Evolutionary conservation across 305 asterid genomes (phyloP).

Genomic region (Salvia sclarea): DNA sequence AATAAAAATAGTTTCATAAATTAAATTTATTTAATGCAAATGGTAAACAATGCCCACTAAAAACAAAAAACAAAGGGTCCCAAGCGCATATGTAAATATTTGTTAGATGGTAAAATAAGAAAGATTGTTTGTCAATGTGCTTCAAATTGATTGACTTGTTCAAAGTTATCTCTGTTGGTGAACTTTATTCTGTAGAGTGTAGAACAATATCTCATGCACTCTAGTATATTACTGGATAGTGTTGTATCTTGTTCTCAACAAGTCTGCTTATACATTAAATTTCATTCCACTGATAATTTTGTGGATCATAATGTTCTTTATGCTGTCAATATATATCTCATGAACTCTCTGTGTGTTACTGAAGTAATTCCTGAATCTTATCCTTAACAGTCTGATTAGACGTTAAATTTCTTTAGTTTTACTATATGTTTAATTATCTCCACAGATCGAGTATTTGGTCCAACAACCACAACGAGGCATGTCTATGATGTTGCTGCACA

Average conservation of each 20-base stretch:
- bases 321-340: slow-evolving; percentile 16
- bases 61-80: too few relatives aligned
- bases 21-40: not conserved
- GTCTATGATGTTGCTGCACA: slow-evolving; percentile 98
- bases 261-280: slow-evolving; percentile 9
- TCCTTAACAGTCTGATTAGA: slow-evolving; percentile 13
- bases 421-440: slow-evolving; percentile 27
- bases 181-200: slow-evolving; percentile 12
- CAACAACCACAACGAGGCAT: slow-evolving; percentile 98
- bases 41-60: not conserved
- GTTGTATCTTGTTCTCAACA: slow-evolving; percentile 22
- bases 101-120: slow-evolving; percentile 1
- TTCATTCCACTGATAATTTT: slow-evolving; percentile 13
- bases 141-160: slow-evolving; percentile 1
- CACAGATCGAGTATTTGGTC: slow-evolving; percentile 99
- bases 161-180: not conserved
- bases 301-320: slow-evolving; percentile 18
- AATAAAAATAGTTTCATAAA: too few relatives aligned
- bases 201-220: slow-evolving; percentile 10
- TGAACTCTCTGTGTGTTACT: not conserved
- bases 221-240: not conserved
- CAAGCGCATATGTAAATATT: too few relatives aligned
- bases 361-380: slow-evolving; percentile 16
- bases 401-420: slow-evolving; percentile 19
- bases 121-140: slow-evolving; percentile 18